Conservation (phyloP, 805 yeast species). For the Saturnispora mendoncae region DNA sequence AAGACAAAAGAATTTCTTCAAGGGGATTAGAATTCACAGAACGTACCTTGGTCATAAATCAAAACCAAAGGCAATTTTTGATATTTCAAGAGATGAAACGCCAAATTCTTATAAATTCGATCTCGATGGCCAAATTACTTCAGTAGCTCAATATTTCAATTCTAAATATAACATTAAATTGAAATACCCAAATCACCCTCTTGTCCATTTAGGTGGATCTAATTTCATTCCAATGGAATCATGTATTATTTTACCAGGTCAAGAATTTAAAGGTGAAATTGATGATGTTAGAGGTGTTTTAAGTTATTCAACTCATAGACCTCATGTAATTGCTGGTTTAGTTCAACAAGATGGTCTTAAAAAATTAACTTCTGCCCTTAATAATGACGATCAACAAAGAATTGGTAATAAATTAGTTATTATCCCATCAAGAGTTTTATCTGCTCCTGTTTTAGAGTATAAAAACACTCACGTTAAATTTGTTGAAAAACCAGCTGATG, state of each 20-base stretch:
- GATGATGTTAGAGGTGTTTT: conserved; percentile 25
- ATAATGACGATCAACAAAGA: conserved; percentile 13
- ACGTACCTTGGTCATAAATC: conserved; percentile 18
- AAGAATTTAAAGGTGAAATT: conserved; percentile 24
- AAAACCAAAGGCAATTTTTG: conserved; percentile 21
- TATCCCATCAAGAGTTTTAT: conserved; percentile 25
- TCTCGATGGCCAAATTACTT: conserved; percentile 18
- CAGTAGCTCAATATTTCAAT: conserved; percentile 23
- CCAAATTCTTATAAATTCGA: conserved; percentile 20
- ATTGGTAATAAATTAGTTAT: conserved; percentile 20
- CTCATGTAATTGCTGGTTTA: conserved; percentile 23
- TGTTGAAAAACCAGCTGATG: conserved; percentile 17
- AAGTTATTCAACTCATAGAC: conserved; percentile 24
- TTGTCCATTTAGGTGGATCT: conserved; percentile 23
- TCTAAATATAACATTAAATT: conserved; percentile 20
- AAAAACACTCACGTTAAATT: conserved; percentile 16
- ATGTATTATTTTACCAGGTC: conserved; percentile 23
- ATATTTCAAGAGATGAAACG: conserved; percentile 16
- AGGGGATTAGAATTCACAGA: conserved; percentile 20
- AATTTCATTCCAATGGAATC: conserved; percentile 25
- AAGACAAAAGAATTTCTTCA: conserved; percentile 17
- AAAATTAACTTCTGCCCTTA: conserved; percentile 12
- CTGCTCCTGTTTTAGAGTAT: conserved; percentile 19
- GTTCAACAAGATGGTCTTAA: conserved; percentile 23
- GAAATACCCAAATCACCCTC: conserved; percentile 22